These are phyloP conservation scores for Stachybotrys chartarum DNA, from an alignment of 2,329 filamentous ascomycete species.

Conservation along the genomic window DNA sequence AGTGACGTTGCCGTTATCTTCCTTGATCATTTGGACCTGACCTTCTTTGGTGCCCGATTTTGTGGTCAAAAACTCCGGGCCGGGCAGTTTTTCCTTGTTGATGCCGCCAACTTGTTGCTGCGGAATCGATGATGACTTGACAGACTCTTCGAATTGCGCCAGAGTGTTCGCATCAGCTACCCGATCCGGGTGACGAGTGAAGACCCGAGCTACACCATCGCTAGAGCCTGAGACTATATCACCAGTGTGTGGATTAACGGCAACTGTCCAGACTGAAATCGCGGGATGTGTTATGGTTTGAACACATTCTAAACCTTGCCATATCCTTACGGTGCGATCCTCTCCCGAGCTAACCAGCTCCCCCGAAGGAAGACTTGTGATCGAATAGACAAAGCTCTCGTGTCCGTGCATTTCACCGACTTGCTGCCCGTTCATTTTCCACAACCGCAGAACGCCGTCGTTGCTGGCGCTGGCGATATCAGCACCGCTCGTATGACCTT, in stretches of 20 bases:
- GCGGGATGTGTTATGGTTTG: slow-evolving; percentile 97
- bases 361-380: slow-evolving; percentile 70
- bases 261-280: slow-evolving; percentile 91
- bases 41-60: slow-evolving; percentile 93
- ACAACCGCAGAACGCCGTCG: slow-evolving; percentile 81
- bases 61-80: slow-evolving; percentile 74
- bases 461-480: slow-evolving; percentile 95
- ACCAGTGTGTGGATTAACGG: slow-evolving; percentile 72
- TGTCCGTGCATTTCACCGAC: slow-evolving; percentile 78
- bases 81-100: slow-evolving; percentile 87
- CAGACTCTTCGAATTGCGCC: slow-evolving; percentile 70
- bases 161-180: slow-evolving; percentile 62
- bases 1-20: slow-evolving; percentile 72
- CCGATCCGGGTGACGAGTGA: slow-evolving; percentile 65
- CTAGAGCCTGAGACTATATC: slow-evolving; percentile 94
- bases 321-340: slow-evolving; percentile 87
- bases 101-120: slow-evolving; percentile 76
- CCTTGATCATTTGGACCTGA: slow-evolving; percentile 85
- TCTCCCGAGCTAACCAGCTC: slow-evolving; percentile 89
- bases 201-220: slow-evolving; percentile 78
- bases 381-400: slow-evolving; percentile 88
- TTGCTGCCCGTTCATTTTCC: slow-evolving; percentile 72
- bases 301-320: slow-evolving; percentile 74
- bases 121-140: slow-evolving; percentile 79
- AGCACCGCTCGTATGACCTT: slow-evolving; percentile 69